Conservation (phyloP, 2,329 filamentous ascomycete species). For the Coniella vitis region DNA sequence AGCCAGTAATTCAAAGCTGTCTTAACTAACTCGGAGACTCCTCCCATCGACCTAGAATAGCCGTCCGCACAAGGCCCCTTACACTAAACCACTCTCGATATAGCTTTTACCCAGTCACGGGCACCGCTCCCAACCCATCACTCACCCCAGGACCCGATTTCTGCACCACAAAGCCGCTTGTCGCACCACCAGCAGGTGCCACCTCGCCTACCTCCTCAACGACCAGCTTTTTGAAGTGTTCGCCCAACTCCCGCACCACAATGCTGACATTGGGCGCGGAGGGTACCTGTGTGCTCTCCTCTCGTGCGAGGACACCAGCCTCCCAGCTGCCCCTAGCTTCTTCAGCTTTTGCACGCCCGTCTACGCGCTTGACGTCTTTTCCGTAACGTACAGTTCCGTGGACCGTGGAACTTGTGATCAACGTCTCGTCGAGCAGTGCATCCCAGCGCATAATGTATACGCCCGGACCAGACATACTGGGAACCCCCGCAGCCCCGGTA, state of each 20-base stretch:
- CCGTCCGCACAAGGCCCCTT: too few species aligned
- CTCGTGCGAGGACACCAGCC: constrained; percentile 3
- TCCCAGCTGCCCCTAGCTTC: constrained; percentile 17
- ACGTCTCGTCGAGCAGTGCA: constrained; percentile 59
- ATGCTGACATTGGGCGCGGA: constrained; percentile 5
- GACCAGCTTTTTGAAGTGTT: constrained; percentile 7
- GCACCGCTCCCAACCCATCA: neutral
- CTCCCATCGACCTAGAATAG: too few species aligned
- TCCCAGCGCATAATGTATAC: constrained; percentile 70
- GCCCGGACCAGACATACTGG: constrained; percentile 55
- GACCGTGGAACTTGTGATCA: constrained; percentile 54
- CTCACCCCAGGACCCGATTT: neutral
- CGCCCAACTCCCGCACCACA: constrained; percentile 10
- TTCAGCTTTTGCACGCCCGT: constrained; percentile 36
- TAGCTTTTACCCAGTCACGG: neutral
- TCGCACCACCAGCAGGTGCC: neutral
- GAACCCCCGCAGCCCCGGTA: constrained; percentile 1
- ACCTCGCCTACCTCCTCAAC: constrained; percentile 8
- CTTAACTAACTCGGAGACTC: too few species aligned
- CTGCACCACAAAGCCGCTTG: neutral
- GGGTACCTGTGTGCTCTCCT: constrained; percentile 11
- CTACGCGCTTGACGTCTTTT: constrained; percentile 40
- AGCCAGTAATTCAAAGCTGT: too few species aligned
- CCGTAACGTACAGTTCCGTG: constrained; percentile 47
- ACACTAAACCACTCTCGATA: too few species aligned